These are phyloP conservation scores for Tetradesmus obliquus DNA, from an alignment of 139 green algal species.

Conservation along the genomic window DNA sequence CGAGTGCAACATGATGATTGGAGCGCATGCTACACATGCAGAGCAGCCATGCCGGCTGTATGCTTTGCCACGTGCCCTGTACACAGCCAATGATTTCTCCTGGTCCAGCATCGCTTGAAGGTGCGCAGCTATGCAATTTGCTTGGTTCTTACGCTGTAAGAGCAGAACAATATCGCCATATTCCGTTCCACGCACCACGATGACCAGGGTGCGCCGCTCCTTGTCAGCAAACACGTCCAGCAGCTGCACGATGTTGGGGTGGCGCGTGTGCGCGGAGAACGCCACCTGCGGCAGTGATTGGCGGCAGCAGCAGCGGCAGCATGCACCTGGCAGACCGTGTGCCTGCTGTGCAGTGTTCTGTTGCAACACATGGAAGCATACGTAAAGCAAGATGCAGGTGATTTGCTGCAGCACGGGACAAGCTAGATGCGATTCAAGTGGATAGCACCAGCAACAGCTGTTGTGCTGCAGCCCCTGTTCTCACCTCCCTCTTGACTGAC, in stretches of 20 bases:
- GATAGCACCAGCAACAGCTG: not conserved
- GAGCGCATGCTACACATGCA: too few relatives aligned
- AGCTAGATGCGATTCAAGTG: not conserved
- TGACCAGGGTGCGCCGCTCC: conserved; percentile 58
- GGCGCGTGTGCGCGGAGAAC: conserved; percentile 32
- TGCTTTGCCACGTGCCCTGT: too few relatives aligned
- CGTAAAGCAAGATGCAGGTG: not conserved
- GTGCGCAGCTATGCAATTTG: too few relatives aligned
- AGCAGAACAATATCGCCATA: not conserved
- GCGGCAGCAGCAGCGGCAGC: not conserved
- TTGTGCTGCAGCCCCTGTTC: not conserved
- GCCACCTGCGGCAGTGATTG: conserved; percentile 9
- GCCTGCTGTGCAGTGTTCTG: not conserved
- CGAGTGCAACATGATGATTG: too few relatives aligned
- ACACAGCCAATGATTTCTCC: too few relatives aligned
- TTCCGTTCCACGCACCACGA: conserved; percentile 49
- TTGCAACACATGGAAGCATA: not conserved
- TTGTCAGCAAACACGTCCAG: conserved; percentile 77
- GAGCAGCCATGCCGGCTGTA: too few relatives aligned
- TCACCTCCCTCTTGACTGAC: conserved; percentile 33
- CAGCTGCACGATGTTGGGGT: conserved; percentile 78
- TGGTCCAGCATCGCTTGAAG: too few relatives aligned
- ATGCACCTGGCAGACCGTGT: not conserved
- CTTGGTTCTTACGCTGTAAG: not conserved
- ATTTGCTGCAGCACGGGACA: not conserved